phyloP scores from a whole-genome alignment of 2,329 filamentous ascomycete species.

The Aspergillus phoenicis region DNA sequence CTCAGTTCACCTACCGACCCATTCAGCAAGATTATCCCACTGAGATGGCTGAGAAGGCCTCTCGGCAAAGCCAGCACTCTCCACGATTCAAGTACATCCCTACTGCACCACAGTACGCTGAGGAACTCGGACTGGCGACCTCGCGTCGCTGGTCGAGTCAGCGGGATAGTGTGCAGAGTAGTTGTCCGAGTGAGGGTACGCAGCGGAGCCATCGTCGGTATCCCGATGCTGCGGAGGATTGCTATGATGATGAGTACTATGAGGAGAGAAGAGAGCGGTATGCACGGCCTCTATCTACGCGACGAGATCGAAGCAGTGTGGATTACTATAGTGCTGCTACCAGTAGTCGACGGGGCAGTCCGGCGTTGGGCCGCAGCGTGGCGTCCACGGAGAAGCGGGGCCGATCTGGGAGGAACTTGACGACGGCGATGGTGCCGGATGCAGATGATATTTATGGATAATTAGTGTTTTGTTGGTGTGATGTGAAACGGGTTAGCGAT shows the following conservation, averaged over 20 bases:
- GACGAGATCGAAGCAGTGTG: constrained; percentile 10
- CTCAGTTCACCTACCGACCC: constrained; percentile 39
- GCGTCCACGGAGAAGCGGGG: constrained; percentile 2
- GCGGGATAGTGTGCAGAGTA: not conserved
- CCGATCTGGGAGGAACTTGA: constrained; percentile 31
- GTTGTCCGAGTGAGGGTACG: not conserved
- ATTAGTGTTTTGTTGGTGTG: constrained; percentile 13
- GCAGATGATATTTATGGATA: constrained; percentile 41
- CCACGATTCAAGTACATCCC: constrained; percentile 39
- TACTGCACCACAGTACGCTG: constrained; percentile 28
- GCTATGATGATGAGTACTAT: not conserved
- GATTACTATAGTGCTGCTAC: not conserved
- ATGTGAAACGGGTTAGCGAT: not conserved
- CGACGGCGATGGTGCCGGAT: constrained; percentile 41
- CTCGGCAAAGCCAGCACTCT: constrained; percentile 11
- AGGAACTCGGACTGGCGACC: constrained; percentile 21
- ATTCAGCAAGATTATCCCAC: constrained; percentile 35
- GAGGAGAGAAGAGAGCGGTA: not conserved
- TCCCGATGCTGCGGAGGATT: not conserved
- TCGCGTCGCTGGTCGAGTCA: not conserved
- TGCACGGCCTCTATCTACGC: not conserved
- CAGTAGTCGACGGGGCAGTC: not conserved
- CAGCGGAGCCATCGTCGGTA: not conserved
- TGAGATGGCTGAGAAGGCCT: constrained; percentile 30
- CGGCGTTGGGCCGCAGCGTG: constrained; percentile 11